Evolutionary conservation across 306 rosid genomes (phyloP).

Genomic region (Inga leiocalycina): DNA sequence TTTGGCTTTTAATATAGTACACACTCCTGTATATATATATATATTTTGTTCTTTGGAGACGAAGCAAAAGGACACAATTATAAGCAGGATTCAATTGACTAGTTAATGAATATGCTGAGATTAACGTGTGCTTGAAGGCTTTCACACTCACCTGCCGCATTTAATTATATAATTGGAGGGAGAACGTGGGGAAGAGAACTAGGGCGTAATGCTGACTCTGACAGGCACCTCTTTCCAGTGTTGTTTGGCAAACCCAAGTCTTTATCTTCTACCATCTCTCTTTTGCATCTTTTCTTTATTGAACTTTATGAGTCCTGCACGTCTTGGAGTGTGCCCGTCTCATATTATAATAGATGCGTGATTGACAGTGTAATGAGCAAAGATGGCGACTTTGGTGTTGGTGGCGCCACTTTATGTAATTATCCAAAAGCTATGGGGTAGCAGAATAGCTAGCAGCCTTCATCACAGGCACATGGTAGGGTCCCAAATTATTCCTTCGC

Average conservation of each 20-base stretch:
- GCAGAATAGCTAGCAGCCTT: not conserved
- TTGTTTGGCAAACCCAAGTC: not conserved
- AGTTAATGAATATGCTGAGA: not conserved
- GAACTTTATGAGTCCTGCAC: not conserved
- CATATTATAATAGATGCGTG: not conserved
- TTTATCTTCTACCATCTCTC: too few relatives aligned
- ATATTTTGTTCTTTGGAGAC: not conserved
- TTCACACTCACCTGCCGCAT: not conserved
- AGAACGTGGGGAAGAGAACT: not conserved
- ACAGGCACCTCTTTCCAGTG: not conserved
- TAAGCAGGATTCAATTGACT: not conserved
- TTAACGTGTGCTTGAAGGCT: not conserved
- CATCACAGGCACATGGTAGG: constrained; percentile 19
- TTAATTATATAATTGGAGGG: not conserved
- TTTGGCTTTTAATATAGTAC: not conserved
- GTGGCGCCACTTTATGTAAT: not conserved
- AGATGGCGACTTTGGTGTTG: not conserved
- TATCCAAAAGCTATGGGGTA: not conserved
- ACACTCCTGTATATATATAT: too few relatives aligned
- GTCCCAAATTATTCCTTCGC: not conserved
- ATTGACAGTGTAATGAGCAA: not conserved
- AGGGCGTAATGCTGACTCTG: not conserved
- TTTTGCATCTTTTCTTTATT: not conserved
- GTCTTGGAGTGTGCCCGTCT: not conserved
- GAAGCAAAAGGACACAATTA: not conserved